Base-by-base conservation (phyloP, 441 rosid species). In the Adansonia grandidieri region DNA sequence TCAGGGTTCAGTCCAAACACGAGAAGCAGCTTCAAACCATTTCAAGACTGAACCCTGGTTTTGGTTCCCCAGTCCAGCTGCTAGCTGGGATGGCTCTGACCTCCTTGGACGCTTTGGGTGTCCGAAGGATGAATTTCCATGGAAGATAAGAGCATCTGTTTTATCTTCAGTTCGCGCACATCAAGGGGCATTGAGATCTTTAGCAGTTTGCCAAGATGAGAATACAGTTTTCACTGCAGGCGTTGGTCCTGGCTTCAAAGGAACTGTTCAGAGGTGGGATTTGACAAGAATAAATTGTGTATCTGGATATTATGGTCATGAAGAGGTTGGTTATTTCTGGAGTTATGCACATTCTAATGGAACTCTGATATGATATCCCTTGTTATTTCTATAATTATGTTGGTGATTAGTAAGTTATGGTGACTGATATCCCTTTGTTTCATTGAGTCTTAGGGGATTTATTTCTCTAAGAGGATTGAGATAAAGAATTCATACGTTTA, bases 221-320 rank as follows among this genome's bases (percentile, higher is more conserved):
- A 87, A 89, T 82, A 88, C 89, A 40, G 90, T 93, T 83, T 93
- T 91, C 82, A 93, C 98, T 76, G 95, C 98, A 80, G 98, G 98
- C 48, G 84, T 85, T 77, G 95, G 95, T 86, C 92, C 95, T 73
- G 98, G 98, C 75, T 95, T 90, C 82, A 93, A 88, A 85, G 98
- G 98, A 83, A 93, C 91, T 58, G 93, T 95, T 68, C 97, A 89
- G 82, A 95, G 90, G 87, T 95, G 98, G 98, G 98, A 95, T 73
- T 90, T 95, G 75, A 83, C 93, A 50, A 91, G 91, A 89, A 83
- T 93, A 82, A 92, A 87, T 83, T 88, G 96, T 75, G 80, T 88
- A 61, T 93, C 91, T 61, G 92, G 96, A 56, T 95, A 95, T 88
- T 84, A 91, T 89, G 98, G 93, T 71, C 98, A 95, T 83, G 98